Conservation (phyloP, 139 green algal genomes). For the Yamagishiella unicocca region DNA sequence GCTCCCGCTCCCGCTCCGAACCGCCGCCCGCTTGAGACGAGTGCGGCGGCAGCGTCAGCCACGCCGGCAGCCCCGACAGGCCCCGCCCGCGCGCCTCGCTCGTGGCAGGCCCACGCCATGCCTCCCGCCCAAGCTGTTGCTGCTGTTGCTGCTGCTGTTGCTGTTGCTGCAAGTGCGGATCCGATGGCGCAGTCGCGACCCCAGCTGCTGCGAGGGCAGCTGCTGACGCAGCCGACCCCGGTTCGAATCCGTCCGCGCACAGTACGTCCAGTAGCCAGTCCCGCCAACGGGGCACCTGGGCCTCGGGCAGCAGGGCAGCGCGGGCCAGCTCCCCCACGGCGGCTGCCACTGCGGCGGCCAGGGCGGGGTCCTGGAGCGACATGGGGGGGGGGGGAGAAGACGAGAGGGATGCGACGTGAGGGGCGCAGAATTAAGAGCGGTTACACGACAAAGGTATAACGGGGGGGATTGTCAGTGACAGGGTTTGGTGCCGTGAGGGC, state of each 20-base stretch:
- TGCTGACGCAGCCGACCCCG: not conserved
- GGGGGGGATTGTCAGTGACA: no score
- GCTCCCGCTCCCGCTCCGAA: not conserved
- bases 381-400: not conserved
- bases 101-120: not conserved
- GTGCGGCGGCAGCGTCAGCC: conserved; percentile 32
- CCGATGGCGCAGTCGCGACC: not conserved
- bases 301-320: not conserved
- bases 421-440: no score
- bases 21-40: not conserved
- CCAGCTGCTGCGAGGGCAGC: not conserved
- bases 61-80: not conserved
- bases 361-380: not conserved
- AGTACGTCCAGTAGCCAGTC: conserved; percentile 50
- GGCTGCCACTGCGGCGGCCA: conserved; percentile 9
- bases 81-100: no score
- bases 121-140: not conserved
- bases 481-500: no score
- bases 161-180: not conserved
- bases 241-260: conserved; percentile 40
- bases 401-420: no score
- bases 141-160: not conserved
- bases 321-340: conserved; percentile 33
- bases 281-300: conserved; percentile 30
- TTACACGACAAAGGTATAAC: no score